phyloP scores from a whole-genome alignment of 2,329 filamentous ascomycete species.

The Diaporthe citriasiana region DNA sequence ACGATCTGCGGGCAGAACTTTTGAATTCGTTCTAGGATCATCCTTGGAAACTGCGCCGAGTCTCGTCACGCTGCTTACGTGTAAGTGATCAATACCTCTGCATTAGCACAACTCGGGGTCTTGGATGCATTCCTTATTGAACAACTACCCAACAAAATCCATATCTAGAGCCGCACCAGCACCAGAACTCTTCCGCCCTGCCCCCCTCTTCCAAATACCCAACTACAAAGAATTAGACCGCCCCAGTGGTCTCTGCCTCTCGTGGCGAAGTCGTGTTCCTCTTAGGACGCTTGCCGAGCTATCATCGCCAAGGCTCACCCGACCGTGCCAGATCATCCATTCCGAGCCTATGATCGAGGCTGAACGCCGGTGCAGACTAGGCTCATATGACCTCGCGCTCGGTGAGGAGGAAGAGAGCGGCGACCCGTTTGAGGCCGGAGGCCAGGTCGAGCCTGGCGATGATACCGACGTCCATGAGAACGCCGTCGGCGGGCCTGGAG shows the following conservation, averaged over 20 bases:
- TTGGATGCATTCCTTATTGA: not conserved
- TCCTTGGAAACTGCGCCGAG: not conserved
- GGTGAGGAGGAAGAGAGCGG: not conserved
- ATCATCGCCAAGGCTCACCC: not conserved
- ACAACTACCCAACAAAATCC: not conserved
- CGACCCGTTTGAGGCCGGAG: not conserved
- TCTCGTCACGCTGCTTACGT: not conserved
- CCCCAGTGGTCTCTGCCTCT: not conserved
- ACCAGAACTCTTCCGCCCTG: not conserved
- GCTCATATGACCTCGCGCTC: not conserved
- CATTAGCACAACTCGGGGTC: not conserved
- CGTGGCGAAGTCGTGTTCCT: not conserved
- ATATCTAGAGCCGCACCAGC: not conserved
- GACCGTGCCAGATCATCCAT: no score
- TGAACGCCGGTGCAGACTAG: not conserved
- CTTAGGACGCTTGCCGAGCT: not conserved
- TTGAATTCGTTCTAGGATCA: not conserved
- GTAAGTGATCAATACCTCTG: not conserved
- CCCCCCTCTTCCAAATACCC: not conserved
- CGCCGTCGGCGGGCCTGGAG: not conserved
- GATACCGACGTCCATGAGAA: not conserved
- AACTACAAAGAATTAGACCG: not conserved
- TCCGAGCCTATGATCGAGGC: not conserved
- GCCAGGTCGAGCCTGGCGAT: not conserved
- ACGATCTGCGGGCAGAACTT: not conserved